A percentile compares a stretch with the other conserved stretches of the same genome.
phyloP scores from a whole-genome alignment of 768 basidiomycete genomes.

The Suillus placidus region DNA sequence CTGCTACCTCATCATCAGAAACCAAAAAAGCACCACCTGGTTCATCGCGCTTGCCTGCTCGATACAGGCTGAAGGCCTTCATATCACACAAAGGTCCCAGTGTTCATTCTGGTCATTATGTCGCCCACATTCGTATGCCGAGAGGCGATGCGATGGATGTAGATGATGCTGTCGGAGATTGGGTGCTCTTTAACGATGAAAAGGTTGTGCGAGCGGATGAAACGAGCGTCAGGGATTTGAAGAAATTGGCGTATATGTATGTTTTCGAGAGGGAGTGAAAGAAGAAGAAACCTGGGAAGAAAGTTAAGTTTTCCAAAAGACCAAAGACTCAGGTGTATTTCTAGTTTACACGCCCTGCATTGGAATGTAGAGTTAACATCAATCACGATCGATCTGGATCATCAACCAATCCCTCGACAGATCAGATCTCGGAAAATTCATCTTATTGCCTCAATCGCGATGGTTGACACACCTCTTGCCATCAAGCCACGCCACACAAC shows the following conservation, averaged over 20 bases:
- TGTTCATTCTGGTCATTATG: slow-evolving; percentile 94
- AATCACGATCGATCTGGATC: background rate
- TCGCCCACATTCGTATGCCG: slow-evolving; percentile 66
- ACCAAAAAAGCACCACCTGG: slow-evolving; percentile 45
- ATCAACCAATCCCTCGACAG: background rate
- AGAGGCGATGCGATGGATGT: slow-evolving; percentile 31
- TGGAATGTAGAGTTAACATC: slow-evolving; percentile 1
- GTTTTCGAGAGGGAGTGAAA: slow-evolving; percentile 65
- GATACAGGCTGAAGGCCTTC: slow-evolving; percentile 87
- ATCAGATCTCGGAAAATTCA: background rate
- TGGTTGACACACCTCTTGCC: background rate
- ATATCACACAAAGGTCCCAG: slow-evolving; percentile 97
- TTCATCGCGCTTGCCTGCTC: slow-evolving; percentile 64
- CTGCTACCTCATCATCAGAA: slow-evolving; percentile 26
- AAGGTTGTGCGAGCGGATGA: slow-evolving; percentile 90
- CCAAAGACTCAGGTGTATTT: background rate
- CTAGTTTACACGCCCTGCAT: slow-evolving; percentile 1
- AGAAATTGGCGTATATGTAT: slow-evolving; percentile 90
- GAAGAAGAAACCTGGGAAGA: background rate
- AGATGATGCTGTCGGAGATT: slow-evolving; percentile 45
- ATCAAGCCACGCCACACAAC: background rate
- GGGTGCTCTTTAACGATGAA: slow-evolving; percentile 97
- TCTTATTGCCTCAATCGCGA: background rate
- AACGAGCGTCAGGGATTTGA: slow-evolving; percentile 79
- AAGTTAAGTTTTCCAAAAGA: background rate